These are phyloP conservation scores for Phtheirospermum japonicum DNA, from an alignment of 257 asterid genomes.

Conservation along the genomic window DNA sequence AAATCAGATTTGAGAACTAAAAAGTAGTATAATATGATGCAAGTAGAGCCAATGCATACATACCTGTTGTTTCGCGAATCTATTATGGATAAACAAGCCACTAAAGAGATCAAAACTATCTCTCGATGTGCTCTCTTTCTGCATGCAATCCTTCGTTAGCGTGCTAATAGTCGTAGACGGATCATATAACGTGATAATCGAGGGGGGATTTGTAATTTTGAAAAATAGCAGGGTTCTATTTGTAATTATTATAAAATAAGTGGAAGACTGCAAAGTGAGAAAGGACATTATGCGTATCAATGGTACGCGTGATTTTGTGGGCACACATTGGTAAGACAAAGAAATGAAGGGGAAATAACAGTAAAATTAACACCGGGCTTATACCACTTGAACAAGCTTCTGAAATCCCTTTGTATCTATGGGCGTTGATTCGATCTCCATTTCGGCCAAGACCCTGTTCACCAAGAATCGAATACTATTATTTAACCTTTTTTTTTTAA, in stretches of 20 bases:
- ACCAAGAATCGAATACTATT: constrained; percentile 1
- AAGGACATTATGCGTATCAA: no score
- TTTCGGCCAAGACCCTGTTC: constrained; percentile 69
- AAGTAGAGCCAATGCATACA: background rate
- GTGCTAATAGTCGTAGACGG: background rate
- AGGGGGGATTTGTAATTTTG: background rate
- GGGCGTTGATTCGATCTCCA: constrained; percentile 67
- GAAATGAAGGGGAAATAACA: background rate
- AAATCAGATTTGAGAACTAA: constrained; percentile 19
- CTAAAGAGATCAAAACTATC: constrained; percentile 79
- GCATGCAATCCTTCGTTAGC: constrained; percentile 33
- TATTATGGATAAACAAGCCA: constrained; percentile 71
- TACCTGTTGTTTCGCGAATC: constrained; percentile 77
- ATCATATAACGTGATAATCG: background rate
- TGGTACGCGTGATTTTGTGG: no score
- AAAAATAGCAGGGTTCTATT: no score
- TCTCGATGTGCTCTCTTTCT: constrained; percentile 69
- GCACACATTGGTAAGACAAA: constrained; percentile 6
- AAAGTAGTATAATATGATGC: background rate
- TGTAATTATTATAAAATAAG: no score
- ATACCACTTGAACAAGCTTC: constrained; percentile 88
- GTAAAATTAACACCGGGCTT: background rate
- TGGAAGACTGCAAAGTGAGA: no score
- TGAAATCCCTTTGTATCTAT: constrained; percentile 85
- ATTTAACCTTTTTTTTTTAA: background rate